Evolutionary conservation across 306 rosid species (phyloP), one percentile per base, ranked within the genome.

Genomic region (Cyclanthera cordifolia): DNA sequence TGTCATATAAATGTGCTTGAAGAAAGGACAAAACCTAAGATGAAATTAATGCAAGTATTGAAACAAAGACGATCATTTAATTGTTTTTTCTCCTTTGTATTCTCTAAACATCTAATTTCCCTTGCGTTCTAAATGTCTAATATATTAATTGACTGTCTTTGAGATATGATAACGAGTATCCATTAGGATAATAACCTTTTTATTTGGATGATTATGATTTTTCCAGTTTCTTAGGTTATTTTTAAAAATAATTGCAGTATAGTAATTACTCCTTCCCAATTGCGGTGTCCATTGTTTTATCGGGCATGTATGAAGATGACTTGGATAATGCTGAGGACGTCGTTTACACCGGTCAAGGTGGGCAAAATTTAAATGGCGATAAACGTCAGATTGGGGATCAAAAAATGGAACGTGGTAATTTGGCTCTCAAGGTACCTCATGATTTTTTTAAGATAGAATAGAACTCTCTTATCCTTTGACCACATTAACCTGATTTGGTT

Each of bases 271-370:
- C 81, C 56, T 81, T 78, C 66, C 99, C 99, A 52, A 5, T 93
- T 69, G 97, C 97, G 14, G 90, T 93, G 56, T 84, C 95, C 67
- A 90, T 93, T 82, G 97, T 93, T 68, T 59, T 93, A 58, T 93
- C 99, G 5, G 99, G 99, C 71, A 83, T 83, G 97, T 93, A 93
- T 67, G 99, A 93, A 73, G 99, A 90, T 81, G 99, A 93, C 71
- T 70, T 87, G 53, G 99, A 93, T 74, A 93, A 93, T 77, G 95
- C 99, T 19, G 96, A 93, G 56, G 94, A 93, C 67, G 86, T 93
- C 55, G 75, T 90, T 50, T 93, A 93, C 82, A 90, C 99, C 30
- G 99, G 99, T 69, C 99, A 93, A 85, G 99, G 99, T 68, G 99
- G 99, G 39, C 95, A 93, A 65, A 85, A 93, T 78, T 71, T 93